Conservation (phyloP, 768 basidiomycete species). For the Panaeolus papilionaceus region DNA sequence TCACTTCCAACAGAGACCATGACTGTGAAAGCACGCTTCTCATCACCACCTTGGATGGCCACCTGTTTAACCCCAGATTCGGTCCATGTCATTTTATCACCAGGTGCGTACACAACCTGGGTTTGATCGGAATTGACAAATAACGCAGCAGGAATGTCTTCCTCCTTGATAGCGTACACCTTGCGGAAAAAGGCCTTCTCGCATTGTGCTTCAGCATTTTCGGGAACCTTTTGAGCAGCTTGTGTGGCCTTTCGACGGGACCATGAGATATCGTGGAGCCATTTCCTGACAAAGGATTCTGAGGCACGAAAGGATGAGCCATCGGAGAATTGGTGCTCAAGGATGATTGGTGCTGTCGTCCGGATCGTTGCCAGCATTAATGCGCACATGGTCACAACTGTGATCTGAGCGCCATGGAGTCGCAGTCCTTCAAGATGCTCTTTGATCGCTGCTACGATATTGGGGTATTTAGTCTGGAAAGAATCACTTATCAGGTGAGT, state of each 20-base stretch:
- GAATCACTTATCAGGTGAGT: neutral
- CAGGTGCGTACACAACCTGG: conserved; percentile 36
- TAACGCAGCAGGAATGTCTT: conserved; percentile 35
- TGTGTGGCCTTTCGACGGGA: conserved; percentile 32
- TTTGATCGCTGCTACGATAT: conserved; percentile 20
- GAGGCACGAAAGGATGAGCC: conserved; percentile 22
- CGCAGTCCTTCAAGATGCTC: conserved; percentile 14
- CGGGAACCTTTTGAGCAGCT: conserved; percentile 42
- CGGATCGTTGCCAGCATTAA: conserved; percentile 23
- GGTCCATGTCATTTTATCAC: conserved; percentile 34
- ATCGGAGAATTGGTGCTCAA: conserved; percentile 21
- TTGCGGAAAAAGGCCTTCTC: conserved; percentile 32
- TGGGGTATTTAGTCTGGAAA: conserved; percentile 19
- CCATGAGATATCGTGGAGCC: conserved; percentile 33
- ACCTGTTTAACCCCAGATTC: conserved; percentile 39
- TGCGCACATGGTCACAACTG: conserved; percentile 19
- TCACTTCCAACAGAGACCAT: conserved; percentile 34
- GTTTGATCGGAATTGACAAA: conserved; percentile 45
- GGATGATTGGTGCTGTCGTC: conserved; percentile 14
- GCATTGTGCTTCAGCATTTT: conserved; percentile 35
- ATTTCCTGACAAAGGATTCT: conserved; percentile 31
- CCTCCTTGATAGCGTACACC: conserved; percentile 36
- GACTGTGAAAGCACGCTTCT: conserved; percentile 45
- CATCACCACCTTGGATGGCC: conserved; percentile 37
- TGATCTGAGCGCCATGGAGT: conserved; percentile 10